Evolutionary conservation across 306 rosid genomes (phyloP).

Genomic region (Trichosanthes cucumerina): DNA sequence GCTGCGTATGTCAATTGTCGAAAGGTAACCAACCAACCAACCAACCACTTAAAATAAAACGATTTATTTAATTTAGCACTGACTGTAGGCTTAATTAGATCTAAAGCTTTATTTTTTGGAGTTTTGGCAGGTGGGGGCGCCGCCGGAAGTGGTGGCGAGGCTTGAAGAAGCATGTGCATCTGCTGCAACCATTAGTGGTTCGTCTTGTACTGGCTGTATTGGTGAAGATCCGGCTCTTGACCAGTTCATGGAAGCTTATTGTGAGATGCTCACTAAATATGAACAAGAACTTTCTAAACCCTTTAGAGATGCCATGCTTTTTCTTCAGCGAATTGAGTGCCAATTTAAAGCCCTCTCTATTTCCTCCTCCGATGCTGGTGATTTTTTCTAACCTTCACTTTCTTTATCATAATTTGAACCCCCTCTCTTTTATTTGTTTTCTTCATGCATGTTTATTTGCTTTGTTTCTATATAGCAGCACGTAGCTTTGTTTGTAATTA

Average conservation of each 20-base stretch:
- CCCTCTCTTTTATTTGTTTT: background rate
- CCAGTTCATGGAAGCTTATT: slow-evolving; percentile 99
- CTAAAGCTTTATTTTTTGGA: background rate
- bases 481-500: background rate
- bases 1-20: slow-evolving; percentile 85
- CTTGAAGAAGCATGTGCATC: slow-evolving; percentile 68
- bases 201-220: slow-evolving; percentile 29
- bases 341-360: slow-evolving; percentile 72
- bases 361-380: slow-evolving; percentile 55
- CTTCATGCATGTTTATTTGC: background rate
- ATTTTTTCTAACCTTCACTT: background rate
- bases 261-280: slow-evolving; percentile 93
- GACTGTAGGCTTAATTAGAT: background rate
- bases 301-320: slow-evolving; percentile 88
- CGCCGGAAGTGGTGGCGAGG: slow-evolving; percentile 66
- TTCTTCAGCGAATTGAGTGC: slow-evolving; percentile 63
- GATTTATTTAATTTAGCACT: no score
- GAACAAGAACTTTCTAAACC: slow-evolving; percentile 94
- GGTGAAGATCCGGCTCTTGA: slow-evolving; percentile 97
- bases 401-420: no score
- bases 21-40: slow-evolving; percentile 30
- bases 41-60: no score
- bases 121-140: slow-evolving; percentile 74
- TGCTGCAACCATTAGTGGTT: slow-evolving; percentile 36
- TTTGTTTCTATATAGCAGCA: background rate